Evolutionary conservation across 2,329 filamentous ascomycete genomes (phyloP), one percentile per base, ranked within the genome.

Genomic region (Neofusicoccum sp.): DNA sequence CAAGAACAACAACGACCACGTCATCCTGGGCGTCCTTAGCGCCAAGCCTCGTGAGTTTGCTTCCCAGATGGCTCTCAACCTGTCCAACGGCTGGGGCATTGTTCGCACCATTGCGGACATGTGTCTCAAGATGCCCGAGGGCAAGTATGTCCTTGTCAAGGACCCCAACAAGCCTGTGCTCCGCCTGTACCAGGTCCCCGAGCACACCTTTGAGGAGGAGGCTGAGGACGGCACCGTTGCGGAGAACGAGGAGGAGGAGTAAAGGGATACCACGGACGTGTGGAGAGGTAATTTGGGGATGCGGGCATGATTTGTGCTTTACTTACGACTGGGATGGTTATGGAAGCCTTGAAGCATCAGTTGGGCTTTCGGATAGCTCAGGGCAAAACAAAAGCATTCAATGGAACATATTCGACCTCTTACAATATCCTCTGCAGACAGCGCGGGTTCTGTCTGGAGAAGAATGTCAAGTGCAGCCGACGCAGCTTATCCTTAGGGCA

Each of bases 31-130:
- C 69, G 95, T 99, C 61, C 85, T 97, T 33, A 93, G 93, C 78
- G 98, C 96, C 88, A 99, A 99, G 83, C 95, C 95, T 38, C 89
- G 90, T 70, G 96, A 99, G 74, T 98, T 99, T 69, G 95, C 95
- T 65, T 84, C 86, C 72, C 95, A 99, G 83, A 99, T 99, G 95
- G 97, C 97, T 80, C 79, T 99, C 71, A 96, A 93, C 71, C 85
- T 98, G 61, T 90, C 89, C 79, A 99, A 99, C 79, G 95, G 95
- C 65, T 99, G 95, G 95, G 95, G 95, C 76, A 98, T 99, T 67
- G 95, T 99, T 63, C 91, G 95, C 67, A 99, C 95, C 54, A 97
- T 99, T 72, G 91, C 91, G 69, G 95, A 99, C 78, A 96, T 98
- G 89, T 89, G 88, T 70, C 84, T 92, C 69, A 86, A 87, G 76